Evolutionary conservation across 371 early-diverging fungal species (phyloP), one percentile per base, ranked within the genome.

Genomic region (Rhizopus microsporus): DNA sequence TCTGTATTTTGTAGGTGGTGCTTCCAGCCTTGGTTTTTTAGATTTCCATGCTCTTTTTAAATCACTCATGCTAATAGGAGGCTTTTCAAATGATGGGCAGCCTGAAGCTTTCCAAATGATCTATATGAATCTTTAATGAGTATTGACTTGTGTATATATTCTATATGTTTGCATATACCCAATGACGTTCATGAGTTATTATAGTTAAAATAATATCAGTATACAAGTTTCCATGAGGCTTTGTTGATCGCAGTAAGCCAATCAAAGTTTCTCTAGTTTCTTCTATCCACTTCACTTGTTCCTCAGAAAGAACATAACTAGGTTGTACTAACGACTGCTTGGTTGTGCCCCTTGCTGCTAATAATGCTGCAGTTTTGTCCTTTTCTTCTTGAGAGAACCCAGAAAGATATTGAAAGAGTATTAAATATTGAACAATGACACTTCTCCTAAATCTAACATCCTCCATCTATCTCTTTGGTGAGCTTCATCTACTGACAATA

Each of bases 381-480:
- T 71, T 72, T 45, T 76, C 77, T 8, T 49, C 45, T 42, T 63
- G 50, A 3, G 75, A 61, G 50, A 76, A 76, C 1, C 75, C 67
- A 35, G 74, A 62, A 5, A 84, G 75, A 59, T 87, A 91, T 54
- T 89, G 86, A 35, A 89, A 71, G 4, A 91, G 68, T 23, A 93
- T 89, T 35, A 90, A 58, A 37, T 88, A 77, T 62, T 94, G 94
- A 13, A 92, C 78, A 47, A 94, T 77, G 13, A 92, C 83, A 60
- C 89, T 91, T 37, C 92, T 84, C 55, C 92, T 80, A 59, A 90
- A 88, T 54, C 81, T 72, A 6, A 84, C 75, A 57, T 89, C 88
- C 17, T 74, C 74, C 45, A 88, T 76, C 81, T 87, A 74, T 15
- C 4, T 13, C 4, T 12, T 23, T 23, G 23, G 23, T 23, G 23